Base-by-base conservation (phyloP, 2,329 filamentous ascomycete species). In the Zasmidium cellare region DNA sequence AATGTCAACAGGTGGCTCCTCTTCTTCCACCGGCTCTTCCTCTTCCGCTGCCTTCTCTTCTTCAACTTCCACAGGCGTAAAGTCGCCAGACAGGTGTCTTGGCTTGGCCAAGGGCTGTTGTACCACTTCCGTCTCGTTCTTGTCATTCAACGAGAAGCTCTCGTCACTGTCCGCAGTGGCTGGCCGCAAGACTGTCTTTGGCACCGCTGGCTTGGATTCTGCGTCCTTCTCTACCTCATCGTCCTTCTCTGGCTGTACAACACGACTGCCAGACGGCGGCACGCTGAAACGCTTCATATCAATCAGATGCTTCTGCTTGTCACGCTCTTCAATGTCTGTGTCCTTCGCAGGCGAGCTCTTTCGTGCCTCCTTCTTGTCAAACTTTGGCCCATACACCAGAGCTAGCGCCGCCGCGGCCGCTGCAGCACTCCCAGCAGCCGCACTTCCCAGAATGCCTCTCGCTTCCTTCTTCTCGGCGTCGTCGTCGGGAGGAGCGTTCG, bases 1-100 rank as follows among this genome's bases (percentile, higher is more conserved):
- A 60, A 79, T 78, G 41, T 57, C 57, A 16, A 46, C 56, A 19
- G 22, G 18, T 38, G 44, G n/a, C 25, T 58, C 61, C 14, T 56
- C 46, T 19, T 25, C 20, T 9, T 51, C 46, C 23, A n/a, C n/a
- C n/a, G n/a, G 25, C 25, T 28, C 25, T 11, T 28, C 25, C 25
- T 28, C 25, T 28, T 28, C 6, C 25, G 11, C 25, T 6, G 6
- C 25, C n/a, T n/a, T n/a, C 5, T 28, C 25, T 28, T 28, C 25
- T 6, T 6, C 25, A 28, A 6, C 11, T 11, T 28, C 25, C 6
- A 28, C 25, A 11, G 35, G 38, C 25, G 22, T 28, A 14, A 41
- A 41, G 12, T 41, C 35, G 35, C 35, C 35, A 3, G 35, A 41
- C 11, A 41, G 35, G n/a, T 41, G 35, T 41, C 35, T 6, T 41